Conservation (phyloP, 2,329 filamentous ascomycete species). For the Cladophialophora exuberans region DNA sequence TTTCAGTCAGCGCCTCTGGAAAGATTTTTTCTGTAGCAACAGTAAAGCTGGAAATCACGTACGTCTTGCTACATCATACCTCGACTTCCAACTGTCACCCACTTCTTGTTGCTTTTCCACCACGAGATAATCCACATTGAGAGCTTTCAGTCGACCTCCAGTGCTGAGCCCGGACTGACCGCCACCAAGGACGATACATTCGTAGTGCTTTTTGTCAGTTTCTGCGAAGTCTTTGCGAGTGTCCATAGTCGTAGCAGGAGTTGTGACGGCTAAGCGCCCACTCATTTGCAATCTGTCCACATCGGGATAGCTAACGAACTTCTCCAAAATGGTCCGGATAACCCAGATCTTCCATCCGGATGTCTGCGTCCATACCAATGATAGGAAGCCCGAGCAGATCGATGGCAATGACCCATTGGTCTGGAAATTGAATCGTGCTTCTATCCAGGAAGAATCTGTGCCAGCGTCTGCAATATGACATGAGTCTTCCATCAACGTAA, state of each 20-base stretch:
- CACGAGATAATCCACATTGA: background rate
- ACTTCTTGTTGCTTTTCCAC: background rate
- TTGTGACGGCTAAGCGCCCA: background rate
- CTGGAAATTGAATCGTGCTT: background rate
- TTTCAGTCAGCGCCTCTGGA: no score
- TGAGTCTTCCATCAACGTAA: background rate
- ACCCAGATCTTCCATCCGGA: background rate
- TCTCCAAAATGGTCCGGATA: background rate
- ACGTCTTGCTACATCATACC: background rate
- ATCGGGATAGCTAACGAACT: background rate
- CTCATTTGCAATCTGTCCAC: background rate
- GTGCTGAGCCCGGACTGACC: background rate
- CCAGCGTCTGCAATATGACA: background rate
- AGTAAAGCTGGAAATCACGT: no score
- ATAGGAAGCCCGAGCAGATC: background rate
- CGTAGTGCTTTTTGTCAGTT: conserved; percentile 8
- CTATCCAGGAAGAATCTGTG: background rate
- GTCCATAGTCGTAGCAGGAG: no score
- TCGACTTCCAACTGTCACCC: background rate
- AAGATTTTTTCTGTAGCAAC: no score
- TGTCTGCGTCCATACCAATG: background rate
- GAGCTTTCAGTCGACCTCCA: background rate
- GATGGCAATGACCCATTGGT: background rate
- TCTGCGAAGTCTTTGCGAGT: no score
- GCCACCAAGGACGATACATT: background rate